Conservation (phyloP, 768 basidiomycete genomes). For the Hortiboletus flavorubellus region DNA sequence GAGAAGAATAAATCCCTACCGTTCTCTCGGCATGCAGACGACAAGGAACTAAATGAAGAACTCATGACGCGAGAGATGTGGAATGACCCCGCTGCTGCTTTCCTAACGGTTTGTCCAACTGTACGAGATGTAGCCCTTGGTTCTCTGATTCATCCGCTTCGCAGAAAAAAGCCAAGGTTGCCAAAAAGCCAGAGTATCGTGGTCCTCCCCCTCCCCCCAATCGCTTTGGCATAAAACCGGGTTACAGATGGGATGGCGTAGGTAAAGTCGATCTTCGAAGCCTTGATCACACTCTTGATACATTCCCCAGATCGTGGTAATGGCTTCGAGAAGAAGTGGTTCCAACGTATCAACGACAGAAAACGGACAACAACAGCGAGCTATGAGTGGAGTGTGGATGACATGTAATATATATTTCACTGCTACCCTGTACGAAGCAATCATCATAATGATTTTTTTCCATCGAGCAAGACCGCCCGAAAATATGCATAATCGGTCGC, state of each 20-base stretch:
- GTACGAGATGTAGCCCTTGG: not conserved
- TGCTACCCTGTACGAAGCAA: not conserved
- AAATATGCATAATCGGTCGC: not conserved
- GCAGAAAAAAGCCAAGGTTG: conserved; percentile 78
- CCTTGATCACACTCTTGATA: not conserved
- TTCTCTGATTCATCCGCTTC: conserved; percentile 6
- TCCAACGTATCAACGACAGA: conserved; percentile 77
- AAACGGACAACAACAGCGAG: conserved; percentile 69
- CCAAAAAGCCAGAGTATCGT: conserved; percentile 77
- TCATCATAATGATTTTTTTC: not conserved
- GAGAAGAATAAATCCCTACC: conserved; percentile 62
- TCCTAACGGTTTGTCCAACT: conserved; percentile 66
- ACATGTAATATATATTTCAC: conserved; percentile 60
- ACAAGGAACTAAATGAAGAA: conserved; percentile 82
- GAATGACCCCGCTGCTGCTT: conserved; percentile 98
- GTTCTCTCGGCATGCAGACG: conserved; percentile 80
- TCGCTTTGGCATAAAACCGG: conserved; percentile 92
- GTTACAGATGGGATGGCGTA: conserved; percentile 98
- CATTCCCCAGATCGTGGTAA: conserved; percentile 70
- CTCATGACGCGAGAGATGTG: conserved; percentile 78
- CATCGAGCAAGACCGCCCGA: not conserved
- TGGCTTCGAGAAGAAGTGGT: conserved; percentile 91
- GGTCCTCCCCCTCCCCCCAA: conserved; percentile 92
- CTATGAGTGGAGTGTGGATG: conserved; percentile 86
- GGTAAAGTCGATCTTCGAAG: conserved; percentile 46